A percentile compares a stretch with the other conserved stretches of the same genome.
phyloP scores from a whole-genome alignment of 306 rosid genomes.

The Rosa rugosa region DNA sequence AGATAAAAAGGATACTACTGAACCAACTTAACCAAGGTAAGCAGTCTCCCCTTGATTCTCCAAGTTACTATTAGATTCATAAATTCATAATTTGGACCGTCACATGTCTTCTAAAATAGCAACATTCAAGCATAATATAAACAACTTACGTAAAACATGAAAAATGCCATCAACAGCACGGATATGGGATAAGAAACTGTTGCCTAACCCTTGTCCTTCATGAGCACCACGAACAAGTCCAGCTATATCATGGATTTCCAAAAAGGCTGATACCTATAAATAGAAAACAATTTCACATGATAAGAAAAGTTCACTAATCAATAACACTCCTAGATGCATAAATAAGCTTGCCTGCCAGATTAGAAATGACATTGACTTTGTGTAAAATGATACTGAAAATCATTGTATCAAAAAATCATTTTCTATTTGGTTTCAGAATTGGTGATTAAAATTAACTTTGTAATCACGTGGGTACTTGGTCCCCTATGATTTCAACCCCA shows the following conservation, averaged over 20 bases:
- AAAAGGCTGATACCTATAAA: constrained; percentile 80
- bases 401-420: neutral
- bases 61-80: neutral
- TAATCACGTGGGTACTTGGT: neutral
- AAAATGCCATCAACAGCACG: constrained; percentile 99
- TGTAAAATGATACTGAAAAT: neutral
- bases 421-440: neutral
- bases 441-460: neutral
- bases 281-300: constrained; percentile 16
- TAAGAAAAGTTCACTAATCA: constrained; percentile 5
- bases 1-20: neutral
- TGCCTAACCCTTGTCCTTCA: constrained; percentile 96
- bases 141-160: constrained; percentile 87
- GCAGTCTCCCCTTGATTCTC: neutral
- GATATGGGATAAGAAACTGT: constrained; percentile 93
- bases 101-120: neutral
- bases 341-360: neutral
- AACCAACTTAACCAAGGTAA: neutral
- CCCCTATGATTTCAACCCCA: neutral
- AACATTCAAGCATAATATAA: neutral
- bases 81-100: neutral
- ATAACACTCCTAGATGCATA: neutral
- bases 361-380: neutral
- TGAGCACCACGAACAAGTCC: constrained; percentile 98
- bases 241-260: constrained; percentile 96